phyloP scores from a whole-genome alignment of 2,329 filamentous ascomycete species.

The Alternaria conjuncta region DNA sequence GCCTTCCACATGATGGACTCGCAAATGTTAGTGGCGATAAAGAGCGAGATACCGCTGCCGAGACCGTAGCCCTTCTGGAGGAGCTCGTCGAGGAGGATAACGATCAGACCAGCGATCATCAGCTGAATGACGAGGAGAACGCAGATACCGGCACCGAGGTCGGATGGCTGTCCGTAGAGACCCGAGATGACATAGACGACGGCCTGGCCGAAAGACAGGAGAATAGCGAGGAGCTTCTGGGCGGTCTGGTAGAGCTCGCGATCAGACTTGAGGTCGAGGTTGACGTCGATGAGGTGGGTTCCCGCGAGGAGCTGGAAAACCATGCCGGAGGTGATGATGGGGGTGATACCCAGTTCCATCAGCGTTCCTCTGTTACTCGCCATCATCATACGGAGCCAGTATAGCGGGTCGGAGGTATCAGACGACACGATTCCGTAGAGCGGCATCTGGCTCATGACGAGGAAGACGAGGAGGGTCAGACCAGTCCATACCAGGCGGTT shows the following conservation, averaged over 20 bases:
- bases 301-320: conserved; percentile 99
- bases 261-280: conserved; percentile 99
- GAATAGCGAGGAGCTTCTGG: conserved; percentile 90
- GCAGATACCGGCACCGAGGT: conserved; percentile 97
- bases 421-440: conserved; percentile 98
- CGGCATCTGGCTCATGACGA: conserved; percentile 99
- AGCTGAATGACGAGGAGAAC: conserved; percentile 98
- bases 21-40: conserved; percentile 99
- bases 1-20: conserved; percentile 99
- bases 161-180: conserved; percentile 94
- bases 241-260: conserved; percentile 99
- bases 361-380: conserved; percentile 96
- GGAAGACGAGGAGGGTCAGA: conserved; percentile 90
- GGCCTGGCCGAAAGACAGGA: conserved; percentile 95
- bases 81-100: conserved; percentile 98
- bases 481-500: conserved; percentile 67
- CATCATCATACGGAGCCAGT: conserved; percentile 99
- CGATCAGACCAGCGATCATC: conserved; percentile 95
- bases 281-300: conserved; percentile 99
- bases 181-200: conserved; percentile 95
- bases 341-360: conserved; percentile 95
- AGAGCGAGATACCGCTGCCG: conserved; percentile 97
- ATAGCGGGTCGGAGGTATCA: conserved; percentile 91
- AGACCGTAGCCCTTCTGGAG: conserved; percentile 99
- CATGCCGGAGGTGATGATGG: conserved; percentile 99